Evolutionary conservation across 75 land plant genomes (phyloP), one percentile per base, ranked within the genome.

Genomic region (Selaginella moellendorffii): DNA sequence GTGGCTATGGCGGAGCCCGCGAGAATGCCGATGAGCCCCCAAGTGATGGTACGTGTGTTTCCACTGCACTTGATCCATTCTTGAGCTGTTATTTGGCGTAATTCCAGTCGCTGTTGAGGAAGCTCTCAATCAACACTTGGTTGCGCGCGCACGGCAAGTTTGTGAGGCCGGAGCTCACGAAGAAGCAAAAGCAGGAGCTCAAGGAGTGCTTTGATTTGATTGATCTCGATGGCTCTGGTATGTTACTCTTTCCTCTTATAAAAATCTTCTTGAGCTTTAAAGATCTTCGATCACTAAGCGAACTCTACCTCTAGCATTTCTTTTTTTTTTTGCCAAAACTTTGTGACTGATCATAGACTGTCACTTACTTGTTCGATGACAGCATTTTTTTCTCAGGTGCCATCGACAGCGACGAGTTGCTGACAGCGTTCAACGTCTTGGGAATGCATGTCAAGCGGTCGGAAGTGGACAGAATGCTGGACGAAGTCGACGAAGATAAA

Each of bases 141-240:
- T 22, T 74, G 51, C 67, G 76, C 21, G 76, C 76, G 1, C 76
- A 74, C 52, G 76, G 76, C 0, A 74, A 69, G 54, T 62, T 69
- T 69, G 76, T 74, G 26, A 36, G 72, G 0, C 76, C 76, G 0
- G 76, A 74, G 54, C 63, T 74, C 31, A 69, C 72, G 0, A 69
- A 60, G 54, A 65, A 74, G 31, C 76, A 74, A 36, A 62, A 54
- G 19, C 72, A 69, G 54, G 76, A 74, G 22, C 31, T 74, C 17
- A 74, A 74, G 54, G 76, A 74, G 53, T 74, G 76, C 28, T 74
- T 74, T 65, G 76, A 74, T 22, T 64, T 74, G 2, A 74, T 74
- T 54, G 76, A 74, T 52, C 64, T 68, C 17, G 76, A 74, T 69
- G 76, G 76, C 28, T 74, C 76, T 64, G 76, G 76, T 73, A 22